phyloP scores from a whole-genome alignment of 2,329 filamentous ascomycete species.

The Aspergillus quadricinctus region DNA sequence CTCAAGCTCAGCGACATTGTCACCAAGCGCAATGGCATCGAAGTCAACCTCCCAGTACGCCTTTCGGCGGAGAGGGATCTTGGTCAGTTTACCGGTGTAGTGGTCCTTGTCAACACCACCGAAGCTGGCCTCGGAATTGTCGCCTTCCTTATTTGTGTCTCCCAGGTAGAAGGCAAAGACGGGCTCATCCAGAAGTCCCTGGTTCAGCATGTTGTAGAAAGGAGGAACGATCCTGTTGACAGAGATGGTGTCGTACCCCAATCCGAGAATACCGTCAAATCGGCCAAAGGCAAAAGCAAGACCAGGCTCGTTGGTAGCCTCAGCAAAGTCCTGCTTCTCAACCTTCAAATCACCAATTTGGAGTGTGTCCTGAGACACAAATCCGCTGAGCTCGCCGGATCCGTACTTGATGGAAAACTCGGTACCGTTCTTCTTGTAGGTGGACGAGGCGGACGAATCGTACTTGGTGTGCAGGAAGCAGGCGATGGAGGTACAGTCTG shows the following conservation, averaged over 20 bases:
- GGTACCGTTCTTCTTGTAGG: conserved; percentile 90
- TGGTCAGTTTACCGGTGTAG: conserved; percentile 80
- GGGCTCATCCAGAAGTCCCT: conserved; percentile 82
- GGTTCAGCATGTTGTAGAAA: conserved; percentile 93
- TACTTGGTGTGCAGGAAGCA: conserved; percentile 98
- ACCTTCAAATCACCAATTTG: conserved; percentile 85
- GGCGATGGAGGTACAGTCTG: conserved; percentile 87
- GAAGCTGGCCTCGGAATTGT: conserved; percentile 82
- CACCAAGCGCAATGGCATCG: conserved; percentile 83
- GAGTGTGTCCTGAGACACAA: conserved; percentile 83
- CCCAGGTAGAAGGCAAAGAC: conserved; percentile 97
- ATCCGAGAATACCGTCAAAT: conserved; percentile 93
- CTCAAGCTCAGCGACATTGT: conserved; percentile 81
- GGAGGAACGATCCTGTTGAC: conserved; percentile 93
- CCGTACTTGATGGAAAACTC: conserved; percentile 93
- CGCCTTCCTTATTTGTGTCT: conserved; percentile 63
- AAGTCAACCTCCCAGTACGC: conserved; percentile 99
- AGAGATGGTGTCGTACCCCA: conserved; percentile 94
- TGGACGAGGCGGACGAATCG: conserved; percentile 81
- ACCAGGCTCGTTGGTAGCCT: conserved; percentile 92
- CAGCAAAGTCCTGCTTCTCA: conserved; percentile 89
- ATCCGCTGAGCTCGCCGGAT: conserved; percentile 88
- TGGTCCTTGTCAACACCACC: conserved; percentile 81
- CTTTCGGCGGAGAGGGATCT: conserved; percentile 94
- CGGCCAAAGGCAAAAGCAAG: conserved; percentile 96